phyloP scores from a whole-genome alignment of 192 early-diverging fungal species.

The Backusella australiensis region DNA sequence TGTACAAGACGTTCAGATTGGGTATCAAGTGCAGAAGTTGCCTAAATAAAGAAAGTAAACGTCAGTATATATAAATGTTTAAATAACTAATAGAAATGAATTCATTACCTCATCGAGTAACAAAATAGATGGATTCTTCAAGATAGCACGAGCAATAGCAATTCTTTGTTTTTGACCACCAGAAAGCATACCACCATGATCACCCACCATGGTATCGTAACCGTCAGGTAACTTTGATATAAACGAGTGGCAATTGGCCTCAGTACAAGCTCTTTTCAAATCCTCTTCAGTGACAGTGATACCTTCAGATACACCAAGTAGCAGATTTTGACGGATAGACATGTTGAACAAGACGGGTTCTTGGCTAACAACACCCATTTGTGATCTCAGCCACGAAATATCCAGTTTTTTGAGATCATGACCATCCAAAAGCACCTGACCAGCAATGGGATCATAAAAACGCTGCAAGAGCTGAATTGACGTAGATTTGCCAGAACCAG shows the following conservation, averaged over 20 bases:
- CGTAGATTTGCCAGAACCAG: conserved; percentile 85
- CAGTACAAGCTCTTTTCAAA: conserved; percentile 59
- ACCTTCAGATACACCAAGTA: conserved; percentile 53
- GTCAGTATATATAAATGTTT: conserved; percentile 31
- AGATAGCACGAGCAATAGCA: conserved; percentile 89
- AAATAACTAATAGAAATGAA: background rate
- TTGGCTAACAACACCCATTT: conserved; percentile 87
- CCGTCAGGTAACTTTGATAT: conserved; percentile 78
- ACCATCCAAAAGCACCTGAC: conserved; percentile 68
- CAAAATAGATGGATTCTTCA: conserved; percentile 82
- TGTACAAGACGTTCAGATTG: conserved; percentile 77
- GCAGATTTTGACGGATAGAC: conserved; percentile 77
- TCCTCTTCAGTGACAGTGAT: conserved; percentile 67
- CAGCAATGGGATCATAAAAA: conserved; percentile 68
- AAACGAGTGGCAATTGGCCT: conserved; percentile 79
- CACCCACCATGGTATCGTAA: conserved; percentile 84
- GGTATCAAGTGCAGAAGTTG: conserved; percentile 83
- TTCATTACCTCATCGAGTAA: conserved; percentile 66
- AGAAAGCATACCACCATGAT: conserved; percentile 67
- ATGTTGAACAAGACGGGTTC: conserved; percentile 85
- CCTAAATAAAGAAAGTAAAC: conserved; percentile 37
- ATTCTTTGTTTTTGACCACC: conserved; percentile 96
- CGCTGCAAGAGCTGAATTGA: conserved; percentile 78
- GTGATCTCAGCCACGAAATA: conserved; percentile 73
- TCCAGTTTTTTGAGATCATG: conserved; percentile 71